Percentiles rank a stretch among this genome's conserved stretches.
These are phyloP conservation scores for Suhomyces wounanorum DNA, from an alignment of 1,139 yeast genomes.

Conservation along the genomic window DNA sequence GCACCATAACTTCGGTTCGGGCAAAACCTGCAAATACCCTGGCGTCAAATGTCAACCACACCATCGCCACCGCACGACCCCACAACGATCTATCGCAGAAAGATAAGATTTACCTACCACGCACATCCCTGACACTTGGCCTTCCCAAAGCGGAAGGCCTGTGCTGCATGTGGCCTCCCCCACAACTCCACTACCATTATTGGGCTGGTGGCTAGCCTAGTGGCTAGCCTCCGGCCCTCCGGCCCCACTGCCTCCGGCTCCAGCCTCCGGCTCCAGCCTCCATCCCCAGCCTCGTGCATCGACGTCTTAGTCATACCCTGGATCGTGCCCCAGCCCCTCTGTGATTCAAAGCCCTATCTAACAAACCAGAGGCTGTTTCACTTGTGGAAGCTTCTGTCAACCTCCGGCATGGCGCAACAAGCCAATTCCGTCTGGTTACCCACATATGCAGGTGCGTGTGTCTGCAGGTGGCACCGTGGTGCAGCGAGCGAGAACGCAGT, in stretches of 20 bases:
- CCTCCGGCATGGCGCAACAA: neutral
- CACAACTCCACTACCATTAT: neutral
- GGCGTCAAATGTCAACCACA: slow-evolving; percentile 4
- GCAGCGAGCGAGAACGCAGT: neutral
- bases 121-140: slow-evolving; percentile 1
- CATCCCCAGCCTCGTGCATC: no score
- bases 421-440: neutral
- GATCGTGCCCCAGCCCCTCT: neutral
- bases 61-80: neutral
- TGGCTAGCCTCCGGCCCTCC: no score
- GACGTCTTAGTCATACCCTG: no score
- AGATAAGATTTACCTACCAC: slow-evolving; percentile 4
- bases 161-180: neutral
- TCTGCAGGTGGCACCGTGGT: neutral
- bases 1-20: neutral
- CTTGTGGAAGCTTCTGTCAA: neutral
- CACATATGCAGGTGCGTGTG: neutral
- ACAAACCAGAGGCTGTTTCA: neutral
- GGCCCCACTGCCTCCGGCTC: neutral
- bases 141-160: neutral
- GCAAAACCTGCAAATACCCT: slow-evolving; percentile 2
- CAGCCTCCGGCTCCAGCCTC: no score
- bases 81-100: slow-evolving; percentile 4
- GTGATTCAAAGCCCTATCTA: neutral
- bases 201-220: no score